Evolutionary conservation across 2,329 filamentous ascomycete species (phyloP).

Genomic region (Nothophaeocryptopus gaeumannii): DNA sequence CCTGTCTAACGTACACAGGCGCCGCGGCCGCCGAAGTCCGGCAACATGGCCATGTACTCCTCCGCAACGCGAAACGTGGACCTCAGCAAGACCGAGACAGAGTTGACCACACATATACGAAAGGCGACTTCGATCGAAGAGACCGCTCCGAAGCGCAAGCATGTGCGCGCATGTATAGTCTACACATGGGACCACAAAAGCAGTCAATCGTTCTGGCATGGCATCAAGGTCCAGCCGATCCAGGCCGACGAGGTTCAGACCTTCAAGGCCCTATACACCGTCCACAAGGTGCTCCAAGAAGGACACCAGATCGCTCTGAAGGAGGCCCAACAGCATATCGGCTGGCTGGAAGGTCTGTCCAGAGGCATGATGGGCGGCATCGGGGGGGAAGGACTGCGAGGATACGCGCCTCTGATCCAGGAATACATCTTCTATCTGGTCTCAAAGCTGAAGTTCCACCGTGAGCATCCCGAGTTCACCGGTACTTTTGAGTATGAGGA

Average conservation of each 20-base stretch:
- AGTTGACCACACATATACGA: conserved; percentile 64
- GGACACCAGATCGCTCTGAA: conserved; percentile 83
- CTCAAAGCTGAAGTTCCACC: conserved; percentile 93
- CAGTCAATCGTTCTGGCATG: conserved; percentile 90
- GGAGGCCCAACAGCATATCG: conserved; percentile 83
- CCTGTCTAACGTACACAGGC: conserved; percentile 17
- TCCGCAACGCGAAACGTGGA: conserved; percentile 55
- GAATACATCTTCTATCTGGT: conserved; percentile 97
- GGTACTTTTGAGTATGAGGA: conserved; percentile 99
- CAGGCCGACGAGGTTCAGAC: conserved; percentile 97
- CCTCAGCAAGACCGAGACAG: conserved; percentile 64
- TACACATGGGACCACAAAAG: conserved; percentile 99
- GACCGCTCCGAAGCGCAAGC: conserved; percentile 75
- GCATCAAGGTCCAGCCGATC: conserved; percentile 99
- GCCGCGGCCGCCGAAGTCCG: conserved; percentile 3
- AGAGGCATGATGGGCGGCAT: conserved; percentile 74
- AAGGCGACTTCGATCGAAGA: conserved; percentile 61
- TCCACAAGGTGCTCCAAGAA: conserved; percentile 97
- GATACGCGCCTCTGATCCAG: conserved; percentile 85
- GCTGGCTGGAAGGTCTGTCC: conserved; percentile 90
- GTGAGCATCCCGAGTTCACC: conserved; percentile 96
- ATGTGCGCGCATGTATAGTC: conserved; percentile 96
- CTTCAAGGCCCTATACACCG: conserved; percentile 95
- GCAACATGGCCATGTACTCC: conserved; percentile 34
- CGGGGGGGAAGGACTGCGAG: conserved; percentile 63